These are phyloP conservation scores for Pseudognaphalium luteoalbum DNA, from an alignment of 129 eudicot genomes.

Conservation along the genomic window DNA sequence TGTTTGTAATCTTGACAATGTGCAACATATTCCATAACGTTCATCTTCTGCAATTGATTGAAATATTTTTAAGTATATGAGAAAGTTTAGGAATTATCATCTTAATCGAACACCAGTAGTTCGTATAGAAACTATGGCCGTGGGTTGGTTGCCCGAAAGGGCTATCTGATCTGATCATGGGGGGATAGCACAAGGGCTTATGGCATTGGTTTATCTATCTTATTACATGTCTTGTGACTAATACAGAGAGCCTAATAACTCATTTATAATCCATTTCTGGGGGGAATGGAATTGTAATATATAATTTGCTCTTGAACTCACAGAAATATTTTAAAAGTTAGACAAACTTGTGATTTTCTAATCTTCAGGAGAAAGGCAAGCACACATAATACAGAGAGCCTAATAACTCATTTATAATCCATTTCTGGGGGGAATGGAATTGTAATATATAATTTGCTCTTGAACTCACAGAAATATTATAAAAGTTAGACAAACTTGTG, in stretches of 20 bases:
- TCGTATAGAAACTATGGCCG: no score
- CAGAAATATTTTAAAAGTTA: conserved; percentile 4
- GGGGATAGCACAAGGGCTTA: no score
- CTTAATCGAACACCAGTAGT: conserved; percentile 8
- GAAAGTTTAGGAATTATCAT: neutral
- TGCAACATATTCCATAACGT: neutral
- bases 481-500: neutral
- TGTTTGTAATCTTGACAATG: neutral
- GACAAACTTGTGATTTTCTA: neutral
- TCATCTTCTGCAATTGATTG: neutral
- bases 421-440: neutral
- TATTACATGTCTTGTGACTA: conserved; percentile 9
- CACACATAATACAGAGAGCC: conserved; percentile 59
- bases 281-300: neutral
- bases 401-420: neutral
- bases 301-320: conserved; percentile 10
- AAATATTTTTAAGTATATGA: neutral
- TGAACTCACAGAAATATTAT: conserved; percentile 11
- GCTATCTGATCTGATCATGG: no score
- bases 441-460: conserved; percentile 10
- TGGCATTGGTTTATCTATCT: no score
- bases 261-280: neutral
- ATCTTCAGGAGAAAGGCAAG: conserved; percentile 80
- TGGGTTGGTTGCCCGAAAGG: no score
- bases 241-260: conserved; percentile 8